phyloP scores from a whole-genome alignment of 768 basidiomycete species.

The Podaxis rugospora region DNA sequence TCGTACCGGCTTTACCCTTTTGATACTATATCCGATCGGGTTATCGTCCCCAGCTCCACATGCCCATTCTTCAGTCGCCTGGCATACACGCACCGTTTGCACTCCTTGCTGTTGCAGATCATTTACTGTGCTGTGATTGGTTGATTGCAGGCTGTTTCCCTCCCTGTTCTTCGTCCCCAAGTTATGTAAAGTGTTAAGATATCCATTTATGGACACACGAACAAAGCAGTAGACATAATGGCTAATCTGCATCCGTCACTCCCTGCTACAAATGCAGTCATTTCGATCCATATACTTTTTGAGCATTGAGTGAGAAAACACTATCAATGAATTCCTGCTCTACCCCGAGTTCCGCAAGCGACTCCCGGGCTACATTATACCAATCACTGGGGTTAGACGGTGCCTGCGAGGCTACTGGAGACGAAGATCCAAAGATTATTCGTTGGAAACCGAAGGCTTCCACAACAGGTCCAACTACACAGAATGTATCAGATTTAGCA shows the following conservation, averaged over 20 bases:
- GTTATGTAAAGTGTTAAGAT: neutral
- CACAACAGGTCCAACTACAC: slow-evolving; percentile 71
- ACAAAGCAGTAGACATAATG: slow-evolving; percentile 3
- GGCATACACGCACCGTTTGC: neutral
- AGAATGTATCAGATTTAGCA: slow-evolving; percentile 12
- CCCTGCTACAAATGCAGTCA: neutral
- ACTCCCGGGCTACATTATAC: slow-evolving; percentile 80
- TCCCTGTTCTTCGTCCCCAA: neutral
- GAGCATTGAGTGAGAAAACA: slow-evolving; percentile 57
- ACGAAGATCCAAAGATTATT: slow-evolving; percentile 79
- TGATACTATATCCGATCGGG: neutral
- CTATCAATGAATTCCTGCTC: slow-evolving; percentile 76
- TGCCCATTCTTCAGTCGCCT: neutral
- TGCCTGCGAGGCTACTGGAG: slow-evolving; percentile 45
- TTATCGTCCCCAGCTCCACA: neutral
- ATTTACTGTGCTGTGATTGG: neutral
- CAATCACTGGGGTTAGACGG: slow-evolving; percentile 58
- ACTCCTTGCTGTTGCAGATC: neutral
- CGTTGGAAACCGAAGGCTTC: slow-evolving; percentile 85
- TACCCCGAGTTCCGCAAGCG: slow-evolving; percentile 72
- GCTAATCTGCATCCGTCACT: neutral
- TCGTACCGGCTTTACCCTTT: slow-evolving; percentile 7
- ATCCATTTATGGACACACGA: slow-evolving; percentile 3
- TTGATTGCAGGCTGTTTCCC: neutral
- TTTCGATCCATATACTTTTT: slow-evolving; percentile 36